Conservation (phyloP, 305 asterid genomes). For the Fraxinus ornus region DNA sequence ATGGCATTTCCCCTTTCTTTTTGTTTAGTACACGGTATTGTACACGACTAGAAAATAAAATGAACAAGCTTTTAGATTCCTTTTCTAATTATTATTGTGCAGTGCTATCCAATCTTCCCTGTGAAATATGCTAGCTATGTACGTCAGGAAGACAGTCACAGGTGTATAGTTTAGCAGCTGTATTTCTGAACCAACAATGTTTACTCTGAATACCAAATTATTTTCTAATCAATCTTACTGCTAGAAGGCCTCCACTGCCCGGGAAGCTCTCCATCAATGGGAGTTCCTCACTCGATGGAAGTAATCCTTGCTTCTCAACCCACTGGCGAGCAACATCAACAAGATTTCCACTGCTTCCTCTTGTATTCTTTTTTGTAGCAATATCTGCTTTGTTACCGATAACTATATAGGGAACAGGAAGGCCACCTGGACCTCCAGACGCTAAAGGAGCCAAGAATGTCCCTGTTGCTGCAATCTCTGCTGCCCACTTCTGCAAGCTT, state of each 20-base stretch:
- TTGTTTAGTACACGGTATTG: neutral
- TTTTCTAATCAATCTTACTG: constrained; percentile 50
- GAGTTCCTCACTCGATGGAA: constrained; percentile 85
- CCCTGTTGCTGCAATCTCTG: constrained; percentile 78
- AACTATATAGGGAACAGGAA: constrained; percentile 90
- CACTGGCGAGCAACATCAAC: constrained; percentile 96
- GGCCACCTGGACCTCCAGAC: constrained; percentile 93
- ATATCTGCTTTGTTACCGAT: constrained; percentile 88
- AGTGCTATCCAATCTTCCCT: neutral
- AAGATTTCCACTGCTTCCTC: constrained; percentile 96
- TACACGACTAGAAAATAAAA: neutral
- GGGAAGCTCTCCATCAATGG: constrained; percentile 88
- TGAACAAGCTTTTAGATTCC: neutral
- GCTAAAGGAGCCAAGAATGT: constrained; percentile 93
- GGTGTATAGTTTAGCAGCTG: neutral
- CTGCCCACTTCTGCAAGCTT: constrained; percentile 90
- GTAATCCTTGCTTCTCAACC: constrained; percentile 98
- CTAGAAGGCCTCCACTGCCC: constrained; percentile 68
- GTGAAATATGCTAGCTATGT: neutral
- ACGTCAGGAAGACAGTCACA: neutral
- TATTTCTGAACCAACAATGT: neutral
- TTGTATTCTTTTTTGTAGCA: constrained; percentile 61
- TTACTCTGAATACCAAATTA: neutral
- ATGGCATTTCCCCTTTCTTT: neutral
- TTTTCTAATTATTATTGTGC: neutral